A percentile compares a stretch with the other conserved stretches of the same genome.
These are phyloP conservation scores for Lactuca saligna DNA, from an alignment of 129 eudicot species.

Conservation along the genomic window DNA sequence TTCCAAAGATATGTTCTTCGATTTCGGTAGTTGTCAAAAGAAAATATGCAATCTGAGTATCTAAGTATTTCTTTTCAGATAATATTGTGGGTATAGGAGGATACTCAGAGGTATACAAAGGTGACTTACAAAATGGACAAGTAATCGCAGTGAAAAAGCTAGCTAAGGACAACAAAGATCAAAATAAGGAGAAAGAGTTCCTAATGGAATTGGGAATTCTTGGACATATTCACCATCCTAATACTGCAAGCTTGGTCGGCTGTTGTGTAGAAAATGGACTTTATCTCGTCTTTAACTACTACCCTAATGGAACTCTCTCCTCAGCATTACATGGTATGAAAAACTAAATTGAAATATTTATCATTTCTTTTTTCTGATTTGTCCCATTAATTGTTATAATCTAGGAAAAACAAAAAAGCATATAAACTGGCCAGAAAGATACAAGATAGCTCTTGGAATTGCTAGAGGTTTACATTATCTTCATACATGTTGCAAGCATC, in stretches of 20 bases:
- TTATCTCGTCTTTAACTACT: constrained; percentile 74
- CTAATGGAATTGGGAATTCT: constrained; percentile 81
- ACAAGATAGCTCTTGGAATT: constrained; percentile 69
- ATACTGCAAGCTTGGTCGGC: constrained; percentile 75
- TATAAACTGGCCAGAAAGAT: constrained; percentile 73
- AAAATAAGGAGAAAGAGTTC: constrained; percentile 79
- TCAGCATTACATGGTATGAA: constrained; percentile 70
- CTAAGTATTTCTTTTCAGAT: constrained; percentile 39
- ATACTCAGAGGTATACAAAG: constrained; percentile 89
- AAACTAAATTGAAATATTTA: neutral
- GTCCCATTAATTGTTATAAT: neutral
- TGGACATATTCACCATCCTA: constrained; percentile 87
- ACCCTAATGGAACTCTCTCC: constrained; percentile 78
- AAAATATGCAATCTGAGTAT: neutral
- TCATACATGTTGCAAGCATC: constrained; percentile 87
- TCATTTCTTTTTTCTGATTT: neutral
- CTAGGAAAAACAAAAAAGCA: constrained; percentile 45
- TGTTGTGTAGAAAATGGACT: constrained; percentile 86
- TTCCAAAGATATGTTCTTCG: neutral
- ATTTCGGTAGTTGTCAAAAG: neutral
- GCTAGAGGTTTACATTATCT: constrained; percentile 93
- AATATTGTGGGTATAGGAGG: constrained; percentile 87
- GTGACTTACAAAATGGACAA: constrained; percentile 52
- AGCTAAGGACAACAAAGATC: constrained; percentile 63
- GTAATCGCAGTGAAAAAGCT: constrained; percentile 80